Percentiles rank a stretch among this genome's conserved stretches.
phyloP scores from a whole-genome alignment of 257 asterid species.

The Nicotiana sylvestris region DNA sequence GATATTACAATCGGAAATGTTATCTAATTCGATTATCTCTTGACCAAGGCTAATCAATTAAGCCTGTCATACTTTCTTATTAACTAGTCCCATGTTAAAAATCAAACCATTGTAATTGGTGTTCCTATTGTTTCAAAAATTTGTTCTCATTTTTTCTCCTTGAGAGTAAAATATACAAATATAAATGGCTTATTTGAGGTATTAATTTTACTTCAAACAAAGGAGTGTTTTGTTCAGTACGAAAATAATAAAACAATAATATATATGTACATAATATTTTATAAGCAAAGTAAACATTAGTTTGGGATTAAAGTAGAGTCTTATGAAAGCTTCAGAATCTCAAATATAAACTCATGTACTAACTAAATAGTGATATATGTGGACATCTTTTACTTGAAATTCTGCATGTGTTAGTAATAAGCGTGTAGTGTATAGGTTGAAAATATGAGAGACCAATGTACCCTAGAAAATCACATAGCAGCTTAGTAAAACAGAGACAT shows the following conservation, averaged over 20 bases:
- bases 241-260: background rate
- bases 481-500: slow-evolving; percentile 57
- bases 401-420: background rate
- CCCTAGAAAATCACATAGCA: slow-evolving; percentile 23
- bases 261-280: too few relatives aligned
- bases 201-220: background rate
- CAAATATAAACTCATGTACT: too few relatives aligned
- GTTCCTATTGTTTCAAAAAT: background rate
- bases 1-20: background rate
- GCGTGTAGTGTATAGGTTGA: background rate
- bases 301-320: too few relatives aligned
- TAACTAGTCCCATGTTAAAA: background rate
- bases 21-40: background rate
- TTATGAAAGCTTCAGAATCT: too few relatives aligned
- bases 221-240: background rate
- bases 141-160: background rate
- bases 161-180: background rate
- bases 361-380: too few relatives aligned
- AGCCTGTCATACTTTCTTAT: background rate
- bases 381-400: too few relatives aligned
- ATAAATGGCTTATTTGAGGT: background rate
- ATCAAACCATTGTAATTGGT: background rate
- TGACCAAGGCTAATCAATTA: background rate
- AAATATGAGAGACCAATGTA: slow-evolving; percentile 14
- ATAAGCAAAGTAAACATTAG: too few relatives aligned